Evolutionary conservation across 1,284 basidiomycete species (phyloP).

Genomic region (Acaromyces ingoldii): DNA sequence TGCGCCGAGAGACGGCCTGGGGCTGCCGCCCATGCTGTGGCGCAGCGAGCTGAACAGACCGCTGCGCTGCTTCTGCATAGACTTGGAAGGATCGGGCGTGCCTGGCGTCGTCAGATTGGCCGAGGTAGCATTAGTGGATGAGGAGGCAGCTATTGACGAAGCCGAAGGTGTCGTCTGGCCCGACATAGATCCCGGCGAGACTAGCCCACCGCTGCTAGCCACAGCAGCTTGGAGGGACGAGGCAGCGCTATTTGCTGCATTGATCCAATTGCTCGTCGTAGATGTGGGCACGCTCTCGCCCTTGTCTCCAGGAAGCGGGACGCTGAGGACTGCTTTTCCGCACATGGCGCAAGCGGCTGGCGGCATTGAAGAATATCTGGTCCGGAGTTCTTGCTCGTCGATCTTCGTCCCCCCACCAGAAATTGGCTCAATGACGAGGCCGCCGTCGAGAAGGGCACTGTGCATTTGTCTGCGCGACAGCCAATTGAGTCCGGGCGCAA

Average conservation of each 20-base stretch:
- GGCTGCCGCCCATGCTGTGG: slow-evolving; percentile 6
- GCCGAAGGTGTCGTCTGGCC: too few species aligned
- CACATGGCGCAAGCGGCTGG: slow-evolving; percentile 46
- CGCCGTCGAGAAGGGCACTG: slow-evolving; percentile 77
- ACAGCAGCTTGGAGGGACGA: not conserved
- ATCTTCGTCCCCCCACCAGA: slow-evolving; percentile 50
- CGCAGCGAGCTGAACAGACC: slow-evolving; percentile 23
- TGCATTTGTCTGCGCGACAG: slow-evolving; percentile 80
- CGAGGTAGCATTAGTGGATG: not conserved
- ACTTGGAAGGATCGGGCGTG: too few species aligned
- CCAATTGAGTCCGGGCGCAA: slow-evolving; percentile 92
- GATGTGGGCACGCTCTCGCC: not conserved
- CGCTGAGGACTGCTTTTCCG: slow-evolving; percentile 40
- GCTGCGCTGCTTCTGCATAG: slow-evolving; percentile 20
- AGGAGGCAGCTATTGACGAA: too few species aligned
- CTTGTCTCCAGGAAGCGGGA: slow-evolving; percentile 30
- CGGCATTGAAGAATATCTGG: slow-evolving; percentile 29
- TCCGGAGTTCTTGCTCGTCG: slow-evolving; percentile 36
- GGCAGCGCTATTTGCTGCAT: slow-evolving; percentile 9
- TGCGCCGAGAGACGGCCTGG: not conserved
- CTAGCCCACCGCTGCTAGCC: not conserved
- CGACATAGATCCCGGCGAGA: not conserved
- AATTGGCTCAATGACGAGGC: slow-evolving; percentile 86
- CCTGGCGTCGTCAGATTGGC: slow-evolving; percentile 1
- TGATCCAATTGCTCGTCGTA: slow-evolving; percentile 11